Evolutionary conservation across 2,329 filamentous ascomycete species (phyloP).

Genomic region (Calonectria multiphialidica): DNA sequence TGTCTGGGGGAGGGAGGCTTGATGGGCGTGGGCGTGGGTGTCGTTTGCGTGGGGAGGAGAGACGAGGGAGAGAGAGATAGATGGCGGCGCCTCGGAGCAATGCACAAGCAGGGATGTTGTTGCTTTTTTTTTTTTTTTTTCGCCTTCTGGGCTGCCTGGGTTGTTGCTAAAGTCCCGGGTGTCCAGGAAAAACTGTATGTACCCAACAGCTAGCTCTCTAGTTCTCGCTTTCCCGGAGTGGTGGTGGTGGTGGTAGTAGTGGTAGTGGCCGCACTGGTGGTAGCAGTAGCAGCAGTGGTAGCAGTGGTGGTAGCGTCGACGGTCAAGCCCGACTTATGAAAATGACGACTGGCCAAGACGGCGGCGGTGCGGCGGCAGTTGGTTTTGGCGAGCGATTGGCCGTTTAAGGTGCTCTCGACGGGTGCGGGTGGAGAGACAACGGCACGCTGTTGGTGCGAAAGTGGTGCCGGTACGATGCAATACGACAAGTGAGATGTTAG

Average conservation of each 20-base stretch:
- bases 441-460: conserved; percentile 9
- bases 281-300: background rate
- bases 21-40: conserved; percentile 9
- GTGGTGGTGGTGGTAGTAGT: background rate
- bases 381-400: background rate
- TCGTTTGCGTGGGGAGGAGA: conserved; percentile 11
- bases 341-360: background rate
- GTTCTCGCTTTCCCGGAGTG: background rate
- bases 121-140: conserved; percentile 10
- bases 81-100: conserved; percentile 23
- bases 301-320: background rate
- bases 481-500: conserved; percentile 15
- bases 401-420: background rate
- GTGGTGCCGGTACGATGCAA: conserved; percentile 14
- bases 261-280: background rate
- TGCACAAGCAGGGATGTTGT: conserved; percentile 28
- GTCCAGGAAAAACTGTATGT: background rate
- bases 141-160: background rate
- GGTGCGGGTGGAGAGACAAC: conserved; percentile 7
- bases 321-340: conserved; percentile 1
- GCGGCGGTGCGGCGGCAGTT: background rate
- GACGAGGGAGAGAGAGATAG: conserved; percentile 1
- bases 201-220: background rate
- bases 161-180: background rate
- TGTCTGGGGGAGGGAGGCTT: conserved; percentile 20